Base-by-base conservation (phyloP, 2,329 filamentous ascomycete species). In the Pseudopithomyces maydicus region DNA sequence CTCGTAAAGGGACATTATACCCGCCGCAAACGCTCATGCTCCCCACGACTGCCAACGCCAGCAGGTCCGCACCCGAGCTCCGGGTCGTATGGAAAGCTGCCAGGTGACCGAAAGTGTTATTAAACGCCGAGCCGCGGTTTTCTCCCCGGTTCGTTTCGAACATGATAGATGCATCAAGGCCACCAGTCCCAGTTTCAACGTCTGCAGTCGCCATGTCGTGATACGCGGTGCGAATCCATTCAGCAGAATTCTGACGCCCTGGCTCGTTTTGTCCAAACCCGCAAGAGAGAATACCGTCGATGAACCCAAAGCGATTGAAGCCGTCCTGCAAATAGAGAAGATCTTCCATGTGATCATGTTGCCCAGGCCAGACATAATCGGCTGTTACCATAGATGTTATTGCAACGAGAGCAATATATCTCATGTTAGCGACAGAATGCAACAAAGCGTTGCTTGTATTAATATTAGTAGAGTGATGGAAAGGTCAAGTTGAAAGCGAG, bases 221-320 rank as follows among this genome's bases (percentile, higher is more conserved):
- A 48, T 75, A 75, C 38, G 71, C 68, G 20, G 70, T 71, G 10
- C 74, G 66, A 14, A 75, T 64, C 69, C 73, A 71, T 54, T 72
- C 63, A 5, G 66, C 65, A 3, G 65, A 55, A 15, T 65, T 68
- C 39, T 68, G 66, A n/a, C 63, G 56, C 3, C 63, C 66, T n/a
- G 61, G 64, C 10, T 29, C n/a, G 10, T 17, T 22, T 15, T 59
- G 56, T 36, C 61, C 64, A 36, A 64, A 64, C 14, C 39, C 57
- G 47, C 66, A 68, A 11, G 56, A 57, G 15, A 29, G 5, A 15
- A 68, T 55, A 6, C 36, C 41, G 32, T 55, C 47, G 20, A 55
- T 19, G 22, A 51, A 55, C 1, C 46, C 53, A 6, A 39, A 32
- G 19, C 41, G 19, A 20, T 33, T 55, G 41, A 51, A 55, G 19